phyloP scores from a whole-genome alignment of 441 rosid genomes.

The Flueggea neowawraea region DNA sequence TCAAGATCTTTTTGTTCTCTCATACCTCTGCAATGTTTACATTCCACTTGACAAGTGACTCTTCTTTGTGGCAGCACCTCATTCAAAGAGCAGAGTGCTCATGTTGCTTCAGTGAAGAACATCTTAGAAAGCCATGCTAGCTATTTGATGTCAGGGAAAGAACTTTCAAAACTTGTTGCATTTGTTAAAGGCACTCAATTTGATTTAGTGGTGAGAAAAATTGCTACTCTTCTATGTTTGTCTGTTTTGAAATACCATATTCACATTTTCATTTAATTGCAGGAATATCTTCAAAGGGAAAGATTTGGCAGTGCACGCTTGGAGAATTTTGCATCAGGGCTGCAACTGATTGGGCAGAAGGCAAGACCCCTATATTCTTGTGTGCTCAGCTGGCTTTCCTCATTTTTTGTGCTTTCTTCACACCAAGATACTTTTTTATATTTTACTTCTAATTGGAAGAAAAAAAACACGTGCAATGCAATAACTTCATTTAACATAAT shows the following conservation, averaged over 20 bases:
- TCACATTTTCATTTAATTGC: slow-evolving; percentile 24
- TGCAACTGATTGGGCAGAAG: slow-evolving; percentile 91
- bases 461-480: background rate
- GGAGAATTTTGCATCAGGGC: slow-evolving; percentile 92
- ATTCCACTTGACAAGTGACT: slow-evolving; percentile 9
- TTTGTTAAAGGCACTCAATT: slow-evolving; percentile 99
- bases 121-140: slow-evolving; percentile 96
- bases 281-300: slow-evolving; percentile 98
- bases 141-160: slow-evolving; percentile 97
- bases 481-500: background rate
- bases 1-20: slow-evolving; percentile 12
- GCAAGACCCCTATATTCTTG: slow-evolving; percentile 23
- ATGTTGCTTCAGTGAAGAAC: slow-evolving; percentile 83
- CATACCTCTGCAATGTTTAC: slow-evolving; percentile 6
- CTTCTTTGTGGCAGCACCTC: slow-evolving; percentile 53
- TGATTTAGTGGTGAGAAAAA: slow-evolving; percentile 85
- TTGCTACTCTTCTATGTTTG: slow-evolving; percentile 1
- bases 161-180: slow-evolving; percentile 97
- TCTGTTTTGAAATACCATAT: slow-evolving; percentile 14
- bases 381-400: background rate
- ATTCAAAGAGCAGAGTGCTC: slow-evolving; percentile 88
- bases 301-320: slow-evolving; percentile 81
- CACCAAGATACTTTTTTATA: background rate
- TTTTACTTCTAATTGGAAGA: background rate
- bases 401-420: background rate